These are phyloP conservation scores for Scheffersomyces ergatensis DNA, from an alignment of 805 yeast genomes.

Conservation along the genomic window DNA sequence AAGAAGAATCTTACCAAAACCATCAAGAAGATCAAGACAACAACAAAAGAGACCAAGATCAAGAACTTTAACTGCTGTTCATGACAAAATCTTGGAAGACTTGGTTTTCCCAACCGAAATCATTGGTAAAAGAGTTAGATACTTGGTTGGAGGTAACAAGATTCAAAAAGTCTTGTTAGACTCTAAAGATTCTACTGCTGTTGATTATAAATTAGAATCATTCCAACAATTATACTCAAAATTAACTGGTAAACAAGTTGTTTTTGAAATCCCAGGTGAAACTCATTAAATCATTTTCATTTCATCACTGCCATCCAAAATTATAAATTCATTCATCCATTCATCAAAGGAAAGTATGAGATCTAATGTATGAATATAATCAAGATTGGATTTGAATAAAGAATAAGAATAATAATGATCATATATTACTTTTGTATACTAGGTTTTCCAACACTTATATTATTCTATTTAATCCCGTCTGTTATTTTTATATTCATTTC, in stretches of 20 bases:
- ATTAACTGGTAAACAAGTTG: slow-evolving; percentile 99
- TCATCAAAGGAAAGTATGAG: too few relatives aligned
- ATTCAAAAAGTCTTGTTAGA: slow-evolving; percentile 96
- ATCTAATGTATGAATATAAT: too few relatives aligned
- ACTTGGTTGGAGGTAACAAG: slow-evolving; percentile 98
- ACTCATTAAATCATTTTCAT: slow-evolving; percentile 35
- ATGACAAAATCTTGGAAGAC: slow-evolving; percentile 98
- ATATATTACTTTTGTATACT: too few relatives aligned
- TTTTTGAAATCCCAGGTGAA: slow-evolving; percentile 79
- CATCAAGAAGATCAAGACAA: slow-evolving; percentile 92
- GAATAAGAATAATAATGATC: too few relatives aligned
- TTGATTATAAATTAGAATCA: slow-evolving; percentile 98
- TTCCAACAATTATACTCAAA: slow-evolving; percentile 98
- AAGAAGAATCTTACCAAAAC: slow-evolving; percentile 99
- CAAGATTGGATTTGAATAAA: too few relatives aligned
- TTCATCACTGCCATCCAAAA: too few relatives aligned
- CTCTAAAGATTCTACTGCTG: slow-evolving; percentile 94
- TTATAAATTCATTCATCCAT: too few relatives aligned
- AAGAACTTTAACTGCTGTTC: slow-evolving; percentile 98
- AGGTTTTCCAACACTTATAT: too few relatives aligned
- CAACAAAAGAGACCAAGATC: slow-evolving; percentile 99
- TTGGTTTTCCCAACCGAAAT: slow-evolving; percentile 99
- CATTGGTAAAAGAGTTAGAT: slow-evolving; percentile 98
- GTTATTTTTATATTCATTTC: too few relatives aligned
- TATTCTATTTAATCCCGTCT: too few relatives aligned